Evolutionary conservation across 208 protist genomes (phyloP), one percentile per base, ranked within the genome.

Genomic region (Trypanosoma avium): DNA sequence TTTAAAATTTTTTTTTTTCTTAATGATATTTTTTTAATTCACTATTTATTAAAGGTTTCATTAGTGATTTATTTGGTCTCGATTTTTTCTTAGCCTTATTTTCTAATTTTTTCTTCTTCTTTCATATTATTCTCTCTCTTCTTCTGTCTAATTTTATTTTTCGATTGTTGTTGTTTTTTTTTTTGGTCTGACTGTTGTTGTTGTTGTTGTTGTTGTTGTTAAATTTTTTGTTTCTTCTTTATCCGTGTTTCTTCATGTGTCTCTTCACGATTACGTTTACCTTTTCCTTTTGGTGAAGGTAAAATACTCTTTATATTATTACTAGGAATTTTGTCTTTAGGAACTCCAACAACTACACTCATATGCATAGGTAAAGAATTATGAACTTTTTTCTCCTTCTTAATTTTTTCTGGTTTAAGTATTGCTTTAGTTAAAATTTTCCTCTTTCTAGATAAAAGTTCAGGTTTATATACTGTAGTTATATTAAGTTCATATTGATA

Each of bases 401-500:
- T n/a, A n/a, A n/a, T n/a, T n/a, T n/a, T n/a, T n/a, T n/a, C n/a
- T n/a, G n/a, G n/a, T n/a, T n/a, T n/a, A n/a, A n/a, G n/a, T n/a
- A n/a, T n/a, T n/a, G n/a, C n/a, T n/a, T n/a, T n/a, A n/a, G n/a
- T n/a, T 61, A 33, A 17, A 22, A 4, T 33, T 5, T 45, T 54
- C 46, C 29, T 8, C 33, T 26, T 35, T 36, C 32, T 35, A 13
- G 30, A 38, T 10, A 92, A 48, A 47, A 92, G 68, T 46, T 75
- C 42, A 10, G 80, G 79, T 40, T 69, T 67, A 70, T 93, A 93
- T 29, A 80, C 75, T 10, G 70, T 52, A 29, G 77, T 68, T 32
- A 66, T 85, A 55, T 75, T 74, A 13, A 87, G 79, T 60, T 89
- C 84, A 70, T 94, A 94, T 32, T 63, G 61, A 68, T 78, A 94